A percentile compares a stretch with the other conserved stretches of the same genome.
Conservation (phyloP, 1,284 basidiomycete species). For the Flammula alnicola region DNA sequence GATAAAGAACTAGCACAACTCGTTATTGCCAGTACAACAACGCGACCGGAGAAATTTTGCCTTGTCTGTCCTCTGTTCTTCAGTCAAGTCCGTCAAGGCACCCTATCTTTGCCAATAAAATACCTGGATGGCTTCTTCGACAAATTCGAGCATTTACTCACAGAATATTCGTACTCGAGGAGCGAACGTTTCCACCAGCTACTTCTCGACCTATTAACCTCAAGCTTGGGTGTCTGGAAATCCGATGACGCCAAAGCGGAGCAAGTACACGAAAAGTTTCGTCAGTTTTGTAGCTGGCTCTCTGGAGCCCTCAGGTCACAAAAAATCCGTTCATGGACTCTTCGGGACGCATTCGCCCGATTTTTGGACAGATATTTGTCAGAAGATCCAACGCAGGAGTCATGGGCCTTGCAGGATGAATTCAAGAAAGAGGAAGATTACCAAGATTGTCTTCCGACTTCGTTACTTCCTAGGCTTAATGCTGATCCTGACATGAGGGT, state of each 20-base stretch:
- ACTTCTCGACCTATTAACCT: constrained; percentile 65
- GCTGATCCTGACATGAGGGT: constrained; percentile 85
- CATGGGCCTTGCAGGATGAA: constrained; percentile 46
- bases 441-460: constrained; percentile 46
- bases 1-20: constrained; percentile 69
- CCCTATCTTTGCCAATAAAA: constrained; percentile 56
- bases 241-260: constrained; percentile 35
- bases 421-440: constrained; percentile 24
- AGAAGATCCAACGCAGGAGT: constrained; percentile 59
- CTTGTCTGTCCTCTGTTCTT: constrained; percentile 63
- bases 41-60: constrained; percentile 53
- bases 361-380: constrained; percentile 73
- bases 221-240: constrained; percentile 70
- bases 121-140: constrained; percentile 59
- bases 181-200: constrained; percentile 61
- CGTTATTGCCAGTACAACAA: constrained; percentile 53
- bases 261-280: constrained; percentile 50
- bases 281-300: constrained; percentile 59
- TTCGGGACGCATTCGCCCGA: constrained; percentile 65
- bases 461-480: constrained; percentile 56
- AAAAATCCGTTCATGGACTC: constrained; percentile 65
- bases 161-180: constrained; percentile 60
- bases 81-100: constrained; percentile 54
- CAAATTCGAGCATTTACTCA: constrained; percentile 57
- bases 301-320: constrained; percentile 46